Evolutionary conservation across 345 rosid species (phyloP).

Genomic region (Kandelia obovata): DNA sequence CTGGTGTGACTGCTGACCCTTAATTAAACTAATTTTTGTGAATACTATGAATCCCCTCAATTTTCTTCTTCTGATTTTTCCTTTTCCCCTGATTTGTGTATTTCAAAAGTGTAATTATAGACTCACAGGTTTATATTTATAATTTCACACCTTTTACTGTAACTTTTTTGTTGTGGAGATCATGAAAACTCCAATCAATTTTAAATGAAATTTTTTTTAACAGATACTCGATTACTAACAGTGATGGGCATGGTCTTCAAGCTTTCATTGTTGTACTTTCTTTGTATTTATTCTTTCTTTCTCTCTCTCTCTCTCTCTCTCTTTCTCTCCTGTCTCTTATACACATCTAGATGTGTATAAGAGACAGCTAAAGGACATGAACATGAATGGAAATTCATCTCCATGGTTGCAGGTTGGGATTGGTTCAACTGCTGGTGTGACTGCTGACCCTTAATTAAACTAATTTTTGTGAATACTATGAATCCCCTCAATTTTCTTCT

Average conservation of each 20-base stretch:
- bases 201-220: too few species aligned
- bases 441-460: conserved; percentile 27
- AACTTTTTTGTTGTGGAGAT: not conserved
- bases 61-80: not conserved
- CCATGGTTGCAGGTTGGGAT: conserved; percentile 86
- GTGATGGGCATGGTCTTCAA: too few species aligned
- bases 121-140: conserved; percentile 10
- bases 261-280: too few species aligned
- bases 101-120: conserved; percentile 24
- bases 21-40: conserved; percentile 14
- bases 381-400: conserved; percentile 43
- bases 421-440: conserved; percentile 45
- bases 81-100: not conserved
- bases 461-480: not conserved
- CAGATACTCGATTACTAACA: too few species aligned
- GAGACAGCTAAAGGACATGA: conserved; percentile 57
- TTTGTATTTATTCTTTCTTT: too few species aligned
- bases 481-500: not conserved
- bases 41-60: not conserved
- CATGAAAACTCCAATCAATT: not conserved
- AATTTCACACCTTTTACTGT: conserved; percentile 10
- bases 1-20: conserved; percentile 34
- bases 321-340: too few species aligned
- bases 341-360: too few species aligned
- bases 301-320: too few species aligned